phyloP scores from a whole-genome alignment of 2,329 filamentous ascomycete genomes.

The Colletotrichum cereale region DNA sequence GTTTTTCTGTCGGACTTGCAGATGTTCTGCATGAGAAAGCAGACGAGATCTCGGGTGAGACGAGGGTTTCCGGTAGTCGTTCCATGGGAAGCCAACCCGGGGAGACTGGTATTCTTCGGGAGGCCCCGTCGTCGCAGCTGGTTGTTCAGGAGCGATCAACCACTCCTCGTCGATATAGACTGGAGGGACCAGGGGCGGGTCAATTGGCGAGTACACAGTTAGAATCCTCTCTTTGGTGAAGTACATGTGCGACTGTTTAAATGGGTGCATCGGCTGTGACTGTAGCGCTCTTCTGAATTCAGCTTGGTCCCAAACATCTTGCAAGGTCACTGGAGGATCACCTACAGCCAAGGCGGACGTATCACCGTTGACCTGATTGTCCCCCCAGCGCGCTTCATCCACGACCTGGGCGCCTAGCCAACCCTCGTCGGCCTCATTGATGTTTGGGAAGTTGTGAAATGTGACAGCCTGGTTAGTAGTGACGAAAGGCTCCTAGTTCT shows the following conservation, averaged over 20 bases:
- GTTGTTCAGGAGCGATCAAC: not conserved
- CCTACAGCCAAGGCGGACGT: conserved; percentile 19
- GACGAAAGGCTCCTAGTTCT: conserved; percentile 49
- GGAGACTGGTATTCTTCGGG: not conserved
- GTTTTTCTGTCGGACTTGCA: not conserved
- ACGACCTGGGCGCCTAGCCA: not conserved
- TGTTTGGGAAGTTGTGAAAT: not conserved
- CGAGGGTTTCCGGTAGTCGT: not conserved
- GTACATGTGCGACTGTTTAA: conserved; percentile 2
- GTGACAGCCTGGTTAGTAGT: conserved; percentile 2
- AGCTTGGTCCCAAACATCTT: conserved; percentile 32
- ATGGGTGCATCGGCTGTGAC: not conserved
- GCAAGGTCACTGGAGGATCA: conserved; percentile 25
- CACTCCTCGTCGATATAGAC: not conserved
- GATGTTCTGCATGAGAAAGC: not conserved
- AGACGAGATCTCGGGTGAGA: not conserved
- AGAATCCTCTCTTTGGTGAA: not conserved
- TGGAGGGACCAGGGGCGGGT: not conserved
- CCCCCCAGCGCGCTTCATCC: not conserved
- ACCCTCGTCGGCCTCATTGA: not conserved
- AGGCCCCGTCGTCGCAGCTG: not conserved
- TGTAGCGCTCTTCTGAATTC: conserved; percentile 20
- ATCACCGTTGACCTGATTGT: conserved; percentile 7
- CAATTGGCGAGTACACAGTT: conserved; percentile 18
- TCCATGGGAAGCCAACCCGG: too few species aligned